Percentiles rank a stretch among this genome's conserved stretches.
Evolutionary conservation across 176 grass and related monocot genomes (phyloP).

Genomic region (Musa troglodytarum): DNA sequence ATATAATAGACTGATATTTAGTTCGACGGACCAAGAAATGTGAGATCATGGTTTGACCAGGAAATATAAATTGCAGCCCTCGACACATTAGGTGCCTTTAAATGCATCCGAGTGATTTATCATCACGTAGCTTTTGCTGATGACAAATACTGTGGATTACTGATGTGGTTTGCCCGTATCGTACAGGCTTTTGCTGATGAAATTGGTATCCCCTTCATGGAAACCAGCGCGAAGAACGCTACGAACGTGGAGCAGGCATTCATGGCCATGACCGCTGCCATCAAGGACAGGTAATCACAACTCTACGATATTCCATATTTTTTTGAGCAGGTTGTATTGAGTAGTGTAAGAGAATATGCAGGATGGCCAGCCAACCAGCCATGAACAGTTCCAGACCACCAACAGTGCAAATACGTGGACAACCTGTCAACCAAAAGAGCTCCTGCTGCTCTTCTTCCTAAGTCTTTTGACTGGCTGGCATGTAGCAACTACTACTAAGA

Average conservation of each 20-base stretch:
- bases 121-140: background rate
- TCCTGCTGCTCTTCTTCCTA: conserved; percentile 48
- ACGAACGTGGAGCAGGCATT: conserved; percentile 60
- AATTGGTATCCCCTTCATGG: conserved; percentile 69
- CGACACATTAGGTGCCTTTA: no score
- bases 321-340: background rate
- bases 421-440: conserved; percentile 43
- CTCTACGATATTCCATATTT: background rate
- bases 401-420: conserved; percentile 50
- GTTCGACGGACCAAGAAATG: no score
- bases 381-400: conserved; percentile 33
- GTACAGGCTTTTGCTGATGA: conserved; percentile 59
- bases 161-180: background rate
- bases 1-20: no score
- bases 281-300: conserved; percentile 39
- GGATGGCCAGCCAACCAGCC: conserved; percentile 64
- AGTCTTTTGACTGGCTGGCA: background rate
- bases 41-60: no score
- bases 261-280: conserved; percentile 58
- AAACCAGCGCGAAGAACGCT: conserved; percentile 62
- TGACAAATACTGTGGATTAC: background rate
- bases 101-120: no score
- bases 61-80: no score
- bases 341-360: conserved; percentile 1
- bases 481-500: background rate